Conservation (phyloP, 2,329 filamentous ascomycete genomes). For the Aspergillus alliaceus region DNA sequence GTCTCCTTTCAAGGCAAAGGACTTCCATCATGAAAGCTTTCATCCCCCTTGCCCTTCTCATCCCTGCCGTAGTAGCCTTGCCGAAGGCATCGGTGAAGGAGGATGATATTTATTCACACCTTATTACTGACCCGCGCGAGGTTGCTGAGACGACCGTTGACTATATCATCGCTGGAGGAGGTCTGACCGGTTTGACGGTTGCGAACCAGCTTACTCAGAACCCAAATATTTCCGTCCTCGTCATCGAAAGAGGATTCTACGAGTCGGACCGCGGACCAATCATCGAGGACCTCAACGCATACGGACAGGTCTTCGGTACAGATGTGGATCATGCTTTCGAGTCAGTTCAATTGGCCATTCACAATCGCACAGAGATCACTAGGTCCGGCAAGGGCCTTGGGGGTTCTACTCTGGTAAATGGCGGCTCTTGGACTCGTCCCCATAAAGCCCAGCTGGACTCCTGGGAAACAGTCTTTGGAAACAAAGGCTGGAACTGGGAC, state of each 20-base stretch:
- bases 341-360: constrained; percentile 16
- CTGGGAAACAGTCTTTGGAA: constrained; percentile 41
- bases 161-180: constrained; percentile 34
- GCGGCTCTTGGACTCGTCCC: constrained; percentile 30
- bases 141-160: constrained; percentile 16
- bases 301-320: constrained; percentile 28
- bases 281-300: constrained; percentile 25
- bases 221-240: constrained; percentile 23
- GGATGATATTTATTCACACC: background rate
- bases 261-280: constrained; percentile 26
- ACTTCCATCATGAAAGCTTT: background rate
- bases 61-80: constrained; percentile 24
- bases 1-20: too few species aligned
- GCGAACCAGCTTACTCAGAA: constrained; percentile 27
- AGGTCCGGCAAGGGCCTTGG: constrained; percentile 28
- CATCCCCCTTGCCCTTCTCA: constrained; percentile 20
- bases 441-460: constrained; percentile 26
- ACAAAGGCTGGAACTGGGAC: constrained; percentile 48
- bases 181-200: constrained; percentile 29
- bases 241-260: constrained; percentile 32
- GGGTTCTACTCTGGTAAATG: constrained; percentile 30
- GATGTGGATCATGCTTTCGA: constrained; percentile 22
- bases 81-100: constrained; percentile 3
- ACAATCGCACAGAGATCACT: constrained; percentile 22
- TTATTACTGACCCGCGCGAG: background rate